These are phyloP conservation scores for Kwoniella pini DNA, from an alignment of 768 basidiomycete genomes.

Conservation along the genomic window DNA sequence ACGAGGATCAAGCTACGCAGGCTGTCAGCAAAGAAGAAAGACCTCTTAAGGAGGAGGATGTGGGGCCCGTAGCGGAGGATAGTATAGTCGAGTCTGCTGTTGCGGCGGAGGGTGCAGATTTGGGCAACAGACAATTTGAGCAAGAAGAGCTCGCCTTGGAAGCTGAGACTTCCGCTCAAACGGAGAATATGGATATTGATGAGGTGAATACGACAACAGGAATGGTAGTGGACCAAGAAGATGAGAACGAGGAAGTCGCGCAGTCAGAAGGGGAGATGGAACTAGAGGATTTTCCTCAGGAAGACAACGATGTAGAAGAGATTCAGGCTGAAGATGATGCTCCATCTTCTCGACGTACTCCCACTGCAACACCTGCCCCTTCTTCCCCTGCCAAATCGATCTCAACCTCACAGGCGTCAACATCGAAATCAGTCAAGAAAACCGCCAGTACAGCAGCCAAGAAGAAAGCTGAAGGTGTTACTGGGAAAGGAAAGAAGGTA, in stretches of 20 bases:
- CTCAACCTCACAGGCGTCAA: background rate
- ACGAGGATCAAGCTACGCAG: too few relatives aligned
- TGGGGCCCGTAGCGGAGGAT: too few relatives aligned
- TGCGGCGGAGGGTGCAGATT: too few relatives aligned
- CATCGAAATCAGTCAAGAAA: constrained; percentile 3
- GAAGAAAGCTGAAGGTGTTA: background rate
- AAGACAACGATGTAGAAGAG: background rate
- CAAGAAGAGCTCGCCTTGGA: background rate
- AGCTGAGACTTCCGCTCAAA: background rate
- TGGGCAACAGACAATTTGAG: background rate
- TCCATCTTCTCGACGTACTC: background rate
- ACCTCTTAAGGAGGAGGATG: too few relatives aligned
- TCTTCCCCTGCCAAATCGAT: constrained; percentile 6
- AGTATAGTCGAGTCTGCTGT: too few relatives aligned
- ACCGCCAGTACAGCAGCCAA: background rate
- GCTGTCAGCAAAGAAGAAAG: too few relatives aligned
- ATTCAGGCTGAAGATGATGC: background rate
- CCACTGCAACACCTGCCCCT: background rate
- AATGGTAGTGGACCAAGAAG: background rate
- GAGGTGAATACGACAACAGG: background rate
- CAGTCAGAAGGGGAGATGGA: constrained; percentile 8
- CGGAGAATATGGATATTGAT: constrained; percentile 17
- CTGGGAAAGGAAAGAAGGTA: constrained; percentile 4
- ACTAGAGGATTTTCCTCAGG: background rate
- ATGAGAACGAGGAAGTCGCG: background rate